Conservation (phyloP, 1,139 yeast species). For the Suzukiozyma palmioleophila region DNA sequence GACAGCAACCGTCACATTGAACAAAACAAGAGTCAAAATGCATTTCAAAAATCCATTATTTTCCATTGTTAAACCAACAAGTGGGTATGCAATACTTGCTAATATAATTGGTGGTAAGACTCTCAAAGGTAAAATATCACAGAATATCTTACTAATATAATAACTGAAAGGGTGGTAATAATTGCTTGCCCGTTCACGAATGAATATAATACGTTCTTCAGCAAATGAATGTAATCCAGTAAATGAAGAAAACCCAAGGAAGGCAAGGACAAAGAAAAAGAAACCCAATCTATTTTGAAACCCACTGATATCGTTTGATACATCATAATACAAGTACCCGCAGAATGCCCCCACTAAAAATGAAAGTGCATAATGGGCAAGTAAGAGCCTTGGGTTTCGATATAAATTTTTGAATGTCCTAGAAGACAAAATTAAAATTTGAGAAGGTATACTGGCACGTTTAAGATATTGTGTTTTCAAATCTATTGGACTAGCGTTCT, state of each 20-base stretch:
- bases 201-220: constrained; percentile 79
- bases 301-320: constrained; percentile 86
- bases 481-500: constrained; percentile 28
- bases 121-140: constrained; percentile 87
- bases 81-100: constrained; percentile 83
- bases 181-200: constrained; percentile 90
- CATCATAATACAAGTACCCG: constrained; percentile 79
- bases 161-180: constrained; percentile 86
- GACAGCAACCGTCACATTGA: constrained; percentile 81
- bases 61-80: constrained; percentile 81
- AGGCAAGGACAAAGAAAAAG: constrained; percentile 82
- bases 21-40: constrained; percentile 63
- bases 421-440: constrained; percentile 66
- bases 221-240: constrained; percentile 90
- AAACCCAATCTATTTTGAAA: constrained; percentile 93
- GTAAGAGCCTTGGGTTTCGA: constrained; percentile 80
- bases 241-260: constrained; percentile 89
- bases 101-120: constrained; percentile 84
- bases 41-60: constrained; percentile 75
- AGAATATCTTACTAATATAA: constrained; percentile 75
- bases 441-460: constrained; percentile 57
- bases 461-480: constrained; percentile 33
- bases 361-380: constrained; percentile 80
- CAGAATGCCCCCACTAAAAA: constrained; percentile 75
- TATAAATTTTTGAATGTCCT: constrained; percentile 89